A percentile compares a stretch with the other conserved stretches of the same genome.
These are phyloP conservation scores for Ambispora gerdemannii DNA, from an alignment of 192 early-diverging fungal species.

Conservation along the genomic window DNA sequence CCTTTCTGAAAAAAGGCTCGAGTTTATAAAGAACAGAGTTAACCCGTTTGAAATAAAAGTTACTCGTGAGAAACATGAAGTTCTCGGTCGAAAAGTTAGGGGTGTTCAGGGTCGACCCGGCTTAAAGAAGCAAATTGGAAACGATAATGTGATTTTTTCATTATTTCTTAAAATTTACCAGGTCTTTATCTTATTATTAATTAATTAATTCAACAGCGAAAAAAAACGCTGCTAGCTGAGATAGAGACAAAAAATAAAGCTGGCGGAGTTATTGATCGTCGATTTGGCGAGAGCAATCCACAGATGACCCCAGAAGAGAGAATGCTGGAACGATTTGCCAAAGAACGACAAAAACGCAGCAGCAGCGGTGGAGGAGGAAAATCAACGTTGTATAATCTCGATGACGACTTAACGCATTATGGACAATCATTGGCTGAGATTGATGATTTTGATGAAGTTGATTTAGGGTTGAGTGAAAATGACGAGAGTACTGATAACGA, in stretches of 20 bases:
- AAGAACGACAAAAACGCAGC: constrained; percentile 64
- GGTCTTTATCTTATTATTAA: not conserved
- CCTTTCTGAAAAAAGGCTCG: constrained; percentile 38
- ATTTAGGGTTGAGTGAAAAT: constrained; percentile 53
- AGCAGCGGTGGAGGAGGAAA: too few species aligned
- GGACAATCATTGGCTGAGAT: constrained; percentile 85
- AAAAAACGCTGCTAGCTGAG: constrained; percentile 80
- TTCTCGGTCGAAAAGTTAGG: constrained; percentile 80
- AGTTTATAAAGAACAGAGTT: constrained; percentile 41
- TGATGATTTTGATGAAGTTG: constrained; percentile 78
- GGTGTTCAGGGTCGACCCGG: constrained; percentile 80
- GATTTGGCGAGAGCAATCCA: constrained; percentile 91
- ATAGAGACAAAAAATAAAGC: constrained; percentile 63
- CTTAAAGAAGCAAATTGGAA: constrained; percentile 72
- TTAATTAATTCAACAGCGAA: constrained; percentile 51
- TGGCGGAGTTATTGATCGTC: constrained; percentile 81
- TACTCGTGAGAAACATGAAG: constrained; percentile 76
- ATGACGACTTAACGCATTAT: constrained; percentile 86
- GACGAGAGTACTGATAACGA: constrained; percentile 57
- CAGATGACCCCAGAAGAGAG: constrained; percentile 90
- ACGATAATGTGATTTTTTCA: constrained; percentile 63
- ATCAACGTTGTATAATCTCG: constrained; percentile 72
- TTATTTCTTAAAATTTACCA: not conserved
- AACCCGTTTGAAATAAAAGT: constrained; percentile 93
- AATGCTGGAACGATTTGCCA: constrained; percentile 91